Conservation (phyloP, 1,284 basidiomycete genomes). For the Gymnopus androsaceus region DNA sequence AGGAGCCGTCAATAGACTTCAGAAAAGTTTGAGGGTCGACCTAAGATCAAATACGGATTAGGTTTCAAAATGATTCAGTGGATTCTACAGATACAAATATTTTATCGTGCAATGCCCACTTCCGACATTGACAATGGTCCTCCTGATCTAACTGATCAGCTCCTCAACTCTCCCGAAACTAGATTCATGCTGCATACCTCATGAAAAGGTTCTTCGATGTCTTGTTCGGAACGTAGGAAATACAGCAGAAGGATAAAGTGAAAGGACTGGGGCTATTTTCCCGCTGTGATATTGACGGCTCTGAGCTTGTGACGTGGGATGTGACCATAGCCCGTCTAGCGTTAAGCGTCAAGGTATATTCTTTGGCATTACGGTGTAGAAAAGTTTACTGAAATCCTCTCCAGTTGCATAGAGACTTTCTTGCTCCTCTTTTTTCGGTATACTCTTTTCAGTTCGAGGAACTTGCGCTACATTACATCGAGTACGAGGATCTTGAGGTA, state of each 20-base stretch:
- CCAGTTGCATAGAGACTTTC: constrained; percentile 68
- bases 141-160: no score
- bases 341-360: constrained; percentile 55
- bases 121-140: no score
- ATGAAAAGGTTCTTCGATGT: constrained; percentile 51
- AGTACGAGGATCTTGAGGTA: constrained; percentile 53
- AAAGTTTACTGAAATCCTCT: not conserved
- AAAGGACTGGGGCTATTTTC: not conserved
- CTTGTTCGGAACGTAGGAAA: constrained; percentile 25
- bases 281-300: constrained; percentile 29
- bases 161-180: constrained; percentile 56
- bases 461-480: constrained; percentile 47
- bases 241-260: constrained; percentile 20
- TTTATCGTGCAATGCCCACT: no score
- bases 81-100: constrained; percentile 46
- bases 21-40: not conserved
- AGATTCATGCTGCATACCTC: constrained; percentile 59
- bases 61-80: constrained; percentile 39
- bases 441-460: constrained; percentile 49
- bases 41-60: constrained; percentile 30
- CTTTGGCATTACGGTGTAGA: not conserved
- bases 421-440: constrained; percentile 54
- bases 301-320: constrained; percentile 50
- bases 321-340: constrained; percentile 55
- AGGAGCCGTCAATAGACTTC: constrained; percentile 15